Base-by-base conservation (phyloP, 768 basidiomycete species). In the Psilocybe subaeruginosa region DNA sequence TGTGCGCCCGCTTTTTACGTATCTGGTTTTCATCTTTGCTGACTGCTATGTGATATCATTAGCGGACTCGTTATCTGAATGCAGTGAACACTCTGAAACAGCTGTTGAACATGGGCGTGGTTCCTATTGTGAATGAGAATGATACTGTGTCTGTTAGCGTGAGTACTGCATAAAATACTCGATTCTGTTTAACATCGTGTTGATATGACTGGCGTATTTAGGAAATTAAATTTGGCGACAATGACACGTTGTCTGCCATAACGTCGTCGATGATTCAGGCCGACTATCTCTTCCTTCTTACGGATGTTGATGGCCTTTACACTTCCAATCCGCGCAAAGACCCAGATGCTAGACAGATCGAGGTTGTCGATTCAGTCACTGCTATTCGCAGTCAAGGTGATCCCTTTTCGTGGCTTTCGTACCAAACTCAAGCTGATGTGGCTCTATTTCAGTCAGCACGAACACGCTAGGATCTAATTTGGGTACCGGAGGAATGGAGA, bases 161-260 rank as follows among this genome's bases (percentile, higher is more conserved):
- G 72, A 73, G 92, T 85, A 17, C 2, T 27, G 41, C 17, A 29
- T 49, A 30, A 4, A 1, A 39, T 29, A 27, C 50, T 56, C 39
- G 23, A 50, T n/a, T 35, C 8, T 37, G 31, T 23, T 7, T 9
- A 27, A 39, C n/a, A 23, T n/a, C 30, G 41, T 19, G n/a, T 17
- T 31, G 17, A 53, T 33, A 35, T 23, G n/a, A 30, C n/a, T 48
- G 35, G 14, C 47, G 3, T 14, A 19, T 55, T 12, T 69, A 96
- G 94, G 97, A 99, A 90, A 99, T 99, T 64, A 97, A 95, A 92
- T 99, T 99, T 67, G 97, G 97, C 51, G 97, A 99, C 77, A 99
- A 99, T 73, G 97, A 99, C 73, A 98, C 97, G 0, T 80, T 99
- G 16, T 98, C 97, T 43, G 97, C 97, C 17, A 96, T 99, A 61